These are phyloP conservation scores for Ophiostoma perfectum DNA, from an alignment of 2,329 filamentous ascomycete species.

Conservation along the genomic window DNA sequence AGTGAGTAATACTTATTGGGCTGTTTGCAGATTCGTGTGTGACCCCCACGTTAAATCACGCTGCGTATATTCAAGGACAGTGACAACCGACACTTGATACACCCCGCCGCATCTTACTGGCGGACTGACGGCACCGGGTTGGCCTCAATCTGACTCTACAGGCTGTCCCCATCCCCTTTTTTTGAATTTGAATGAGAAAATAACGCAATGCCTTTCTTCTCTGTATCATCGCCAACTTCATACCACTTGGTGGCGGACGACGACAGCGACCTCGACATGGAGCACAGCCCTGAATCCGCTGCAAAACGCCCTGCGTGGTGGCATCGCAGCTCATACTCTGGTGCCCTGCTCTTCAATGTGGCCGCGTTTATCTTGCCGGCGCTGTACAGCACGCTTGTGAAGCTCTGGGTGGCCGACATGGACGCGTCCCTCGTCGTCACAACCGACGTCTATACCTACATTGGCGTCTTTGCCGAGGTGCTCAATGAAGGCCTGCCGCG, in stretches of 20 bases:
- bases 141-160: neutral
- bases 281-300: neutral
- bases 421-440: constrained; percentile 58
- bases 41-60: neutral
- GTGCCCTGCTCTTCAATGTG: constrained; percentile 58
- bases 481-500: constrained; percentile 68
- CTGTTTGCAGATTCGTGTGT: neutral
- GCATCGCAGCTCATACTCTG: constrained; percentile 40
- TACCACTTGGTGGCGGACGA: neutral
- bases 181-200: neutral
- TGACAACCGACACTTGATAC: neutral
- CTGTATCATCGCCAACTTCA: neutral
- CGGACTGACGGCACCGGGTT: neutral
- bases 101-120: neutral
- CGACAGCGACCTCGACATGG: neutral
- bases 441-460: constrained; percentile 64
- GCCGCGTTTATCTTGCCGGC: constrained; percentile 60
- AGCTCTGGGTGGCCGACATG: constrained; percentile 66
- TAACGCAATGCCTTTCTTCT: no score
- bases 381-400: constrained; percentile 61
- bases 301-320: neutral
- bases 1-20: no score
- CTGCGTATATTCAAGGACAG: no score
- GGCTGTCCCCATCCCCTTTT: neutral
- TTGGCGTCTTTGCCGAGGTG: constrained; percentile 60